Percentiles rank a stretch among this genome's conserved stretches.
Evolutionary conservation across 2,329 filamentous ascomycete species (phyloP).

Genomic region (Reticulascus tulasneorum): DNA sequence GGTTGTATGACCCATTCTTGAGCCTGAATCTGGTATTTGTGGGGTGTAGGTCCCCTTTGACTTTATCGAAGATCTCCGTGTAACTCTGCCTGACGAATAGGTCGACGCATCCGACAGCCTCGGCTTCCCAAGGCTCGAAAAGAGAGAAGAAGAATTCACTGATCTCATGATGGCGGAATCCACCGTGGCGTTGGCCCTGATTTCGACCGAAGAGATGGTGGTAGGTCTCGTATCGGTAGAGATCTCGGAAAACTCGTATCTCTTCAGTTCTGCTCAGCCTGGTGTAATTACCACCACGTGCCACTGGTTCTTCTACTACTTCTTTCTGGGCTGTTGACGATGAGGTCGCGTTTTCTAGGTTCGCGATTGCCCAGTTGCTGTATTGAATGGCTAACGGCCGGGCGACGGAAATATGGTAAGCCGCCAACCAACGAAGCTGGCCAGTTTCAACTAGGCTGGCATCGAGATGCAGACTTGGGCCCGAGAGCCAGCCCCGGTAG

Average conservation of each 20-base stretch:
- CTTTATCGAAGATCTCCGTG: slow-evolving; percentile 5
- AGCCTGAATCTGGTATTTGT: not conserved
- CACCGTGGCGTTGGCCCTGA: slow-evolving; percentile 3
- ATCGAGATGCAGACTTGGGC: not conserved
- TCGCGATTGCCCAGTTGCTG: not conserved
- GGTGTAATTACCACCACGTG: not conserved
- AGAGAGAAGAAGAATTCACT: slow-evolving; percentile 7
- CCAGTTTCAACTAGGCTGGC: not conserved
- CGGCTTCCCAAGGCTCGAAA: slow-evolving; percentile 16
- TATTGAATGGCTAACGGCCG: not conserved
- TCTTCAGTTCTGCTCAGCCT: slow-evolving; percentile 9
- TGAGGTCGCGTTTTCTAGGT: not conserved
- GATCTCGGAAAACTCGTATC: slow-evolving; percentile 15
- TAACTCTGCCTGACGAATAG: slow-evolving; percentile 11
- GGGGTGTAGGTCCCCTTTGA: slow-evolving; percentile 2
- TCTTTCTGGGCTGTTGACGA: not conserved
- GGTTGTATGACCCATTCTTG: not conserved
- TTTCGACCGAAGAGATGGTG: slow-evolving; percentile 8
- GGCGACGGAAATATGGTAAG: not conserved
- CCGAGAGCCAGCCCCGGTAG: slow-evolving; percentile 4
- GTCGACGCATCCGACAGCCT: slow-evolving; percentile 13
- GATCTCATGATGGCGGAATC: slow-evolving; percentile 3
- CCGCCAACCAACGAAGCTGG: slow-evolving; percentile 1
- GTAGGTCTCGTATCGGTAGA: slow-evolving; percentile 18
- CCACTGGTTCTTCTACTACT: not conserved